Evolutionary conservation across 306 rosid species (phyloP).

Genomic region (Fragaria iinumae): DNA sequence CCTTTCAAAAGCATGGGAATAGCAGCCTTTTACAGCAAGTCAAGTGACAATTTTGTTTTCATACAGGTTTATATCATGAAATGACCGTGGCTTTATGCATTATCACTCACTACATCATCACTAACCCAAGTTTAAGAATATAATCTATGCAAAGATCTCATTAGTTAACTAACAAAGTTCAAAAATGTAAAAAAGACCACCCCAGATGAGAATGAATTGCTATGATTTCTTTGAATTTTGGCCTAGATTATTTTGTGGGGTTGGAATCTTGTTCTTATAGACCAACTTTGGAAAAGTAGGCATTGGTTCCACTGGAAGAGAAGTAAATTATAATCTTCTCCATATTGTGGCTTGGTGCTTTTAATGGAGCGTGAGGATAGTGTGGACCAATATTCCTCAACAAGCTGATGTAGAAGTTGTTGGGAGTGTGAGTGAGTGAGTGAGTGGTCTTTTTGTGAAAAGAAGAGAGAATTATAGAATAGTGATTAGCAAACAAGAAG

Average conservation of each 20-base stretch:
- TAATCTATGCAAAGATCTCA: neutral
- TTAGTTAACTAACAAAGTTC: neutral
- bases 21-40: slow-evolving; percentile 57
- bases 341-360: slow-evolving; percentile 26
- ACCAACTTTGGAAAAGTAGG: slow-evolving; percentile 37
- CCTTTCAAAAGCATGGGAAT: slow-evolving; percentile 51
- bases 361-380: slow-evolving; percentile 11
- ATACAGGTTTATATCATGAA: slow-evolving; percentile 7
- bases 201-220: neutral
- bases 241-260: slow-evolving; percentile 24
- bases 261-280: slow-evolving; percentile 31
- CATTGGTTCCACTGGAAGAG: slow-evolving; percentile 24
- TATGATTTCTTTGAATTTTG: neutral
- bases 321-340: slow-evolving; percentile 11
- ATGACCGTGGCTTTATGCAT: slow-evolving; percentile 4
- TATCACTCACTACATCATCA: neutral
- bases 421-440: slow-evolving; percentile 65
- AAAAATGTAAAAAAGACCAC: neutral
- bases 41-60: slow-evolving; percentile 28
- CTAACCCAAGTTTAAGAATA: slow-evolving; percentile 1
- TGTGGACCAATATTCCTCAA: slow-evolving; percentile 50
- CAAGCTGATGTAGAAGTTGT: slow-evolving; percentile 40
- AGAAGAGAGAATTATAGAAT: slow-evolving; percentile 61
- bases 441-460: slow-evolving; percentile 47
- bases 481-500: slow-evolving; percentile 16